A percentile compares a stretch with the other conserved stretches of the same genome.
phyloP scores from a whole-genome alignment of 208 protist genomes.

The Lotmaria passim region DNA sequence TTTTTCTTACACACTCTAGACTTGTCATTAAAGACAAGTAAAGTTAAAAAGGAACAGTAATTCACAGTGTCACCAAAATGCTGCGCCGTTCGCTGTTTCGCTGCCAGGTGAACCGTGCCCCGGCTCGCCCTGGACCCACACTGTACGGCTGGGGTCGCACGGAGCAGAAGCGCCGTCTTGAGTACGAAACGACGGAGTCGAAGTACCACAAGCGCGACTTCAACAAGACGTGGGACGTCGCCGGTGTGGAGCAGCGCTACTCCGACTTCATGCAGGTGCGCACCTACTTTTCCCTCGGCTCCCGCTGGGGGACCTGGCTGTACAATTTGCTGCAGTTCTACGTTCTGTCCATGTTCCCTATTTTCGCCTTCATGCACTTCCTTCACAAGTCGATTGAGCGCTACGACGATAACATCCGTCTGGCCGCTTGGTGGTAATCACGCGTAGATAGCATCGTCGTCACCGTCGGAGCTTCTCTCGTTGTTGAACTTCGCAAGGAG shows the following conservation, averaged over 20 bases:
- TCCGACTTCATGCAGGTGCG: slow-evolving; percentile 91
- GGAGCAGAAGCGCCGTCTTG: slow-evolving; percentile 90
- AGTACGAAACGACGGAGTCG: slow-evolving; percentile 91
- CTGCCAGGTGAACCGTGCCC: slow-evolving; percentile 80
- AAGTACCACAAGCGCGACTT: slow-evolving; percentile 93
- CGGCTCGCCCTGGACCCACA: slow-evolving; percentile 84
- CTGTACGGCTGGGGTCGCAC: slow-evolving; percentile 91
- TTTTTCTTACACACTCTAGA: no score
- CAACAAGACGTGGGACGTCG: slow-evolving; percentile 91
- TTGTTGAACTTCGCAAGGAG: neutral
- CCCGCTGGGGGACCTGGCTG: slow-evolving; percentile 89
- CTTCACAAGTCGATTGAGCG: slow-evolving; percentile 81
- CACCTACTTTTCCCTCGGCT: slow-evolving; percentile 89
- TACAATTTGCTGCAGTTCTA: slow-evolving; percentile 92
- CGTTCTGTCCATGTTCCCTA: slow-evolving; percentile 82
- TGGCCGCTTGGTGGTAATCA: slow-evolving; percentile 88
- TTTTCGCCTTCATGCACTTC: slow-evolving; percentile 83
- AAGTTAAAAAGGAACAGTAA: neutral
- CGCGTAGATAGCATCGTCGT: neutral
- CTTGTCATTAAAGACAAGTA: neutral
- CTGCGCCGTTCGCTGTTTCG: slow-evolving; percentile 72
- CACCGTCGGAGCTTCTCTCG: neutral
- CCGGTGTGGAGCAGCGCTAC: slow-evolving; percentile 88
- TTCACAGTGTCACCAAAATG: slow-evolving; percentile 46
- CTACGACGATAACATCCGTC: slow-evolving; percentile 88